Conservation (phyloP, 495 filamentous ascomycete genomes). For the Aspergillus affinis region DNA sequence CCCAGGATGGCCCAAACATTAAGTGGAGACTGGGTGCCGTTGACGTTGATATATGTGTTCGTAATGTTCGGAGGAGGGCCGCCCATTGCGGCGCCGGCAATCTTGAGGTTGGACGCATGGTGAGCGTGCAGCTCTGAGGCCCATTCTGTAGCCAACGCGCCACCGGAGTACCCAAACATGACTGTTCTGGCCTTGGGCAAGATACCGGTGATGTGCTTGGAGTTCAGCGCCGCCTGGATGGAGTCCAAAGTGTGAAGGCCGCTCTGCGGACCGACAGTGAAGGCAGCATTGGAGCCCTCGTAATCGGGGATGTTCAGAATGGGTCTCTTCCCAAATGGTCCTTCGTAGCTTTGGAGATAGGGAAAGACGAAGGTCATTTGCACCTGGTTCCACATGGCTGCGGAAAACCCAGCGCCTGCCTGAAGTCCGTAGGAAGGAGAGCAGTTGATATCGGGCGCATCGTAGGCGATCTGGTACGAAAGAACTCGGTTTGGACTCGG, state of each 20-base stretch:
- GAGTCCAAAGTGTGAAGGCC: slow-evolving; percentile 48
- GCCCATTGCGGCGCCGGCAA: slow-evolving; percentile 9
- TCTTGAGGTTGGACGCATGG: slow-evolving; percentile 44
- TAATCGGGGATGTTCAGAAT: slow-evolving; percentile 39
- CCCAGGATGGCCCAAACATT: slow-evolving; percentile 12
- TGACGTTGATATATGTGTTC: not conserved
- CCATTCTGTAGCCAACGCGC: slow-evolving; percentile 45
- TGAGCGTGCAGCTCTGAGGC: slow-evolving; percentile 42
- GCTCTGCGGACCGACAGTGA: slow-evolving; percentile 35
- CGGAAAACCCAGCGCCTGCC: not conserved
- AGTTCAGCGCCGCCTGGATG: slow-evolving; percentile 36
- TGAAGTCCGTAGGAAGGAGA: slow-evolving; percentile 21
- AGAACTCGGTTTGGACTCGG: slow-evolving; percentile 22
- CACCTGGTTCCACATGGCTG: not conserved
- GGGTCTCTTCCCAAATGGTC: not conserved
- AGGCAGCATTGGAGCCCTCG: slow-evolving; percentile 43
- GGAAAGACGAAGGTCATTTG: slow-evolving; percentile 1
- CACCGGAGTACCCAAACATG: slow-evolving; percentile 52
- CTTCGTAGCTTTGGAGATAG: too few species aligned
- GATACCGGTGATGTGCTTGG: slow-evolving; percentile 4
- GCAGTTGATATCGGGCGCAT: slow-evolving; percentile 35
- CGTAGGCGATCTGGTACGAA: slow-evolving; percentile 43
- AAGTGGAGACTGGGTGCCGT: not conserved
- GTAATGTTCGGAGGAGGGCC: slow-evolving; percentile 10
- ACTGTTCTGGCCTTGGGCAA: slow-evolving; percentile 20